Conservation (phyloP, 257 asterid species). For the Solanum lycopersicoides region DNA sequence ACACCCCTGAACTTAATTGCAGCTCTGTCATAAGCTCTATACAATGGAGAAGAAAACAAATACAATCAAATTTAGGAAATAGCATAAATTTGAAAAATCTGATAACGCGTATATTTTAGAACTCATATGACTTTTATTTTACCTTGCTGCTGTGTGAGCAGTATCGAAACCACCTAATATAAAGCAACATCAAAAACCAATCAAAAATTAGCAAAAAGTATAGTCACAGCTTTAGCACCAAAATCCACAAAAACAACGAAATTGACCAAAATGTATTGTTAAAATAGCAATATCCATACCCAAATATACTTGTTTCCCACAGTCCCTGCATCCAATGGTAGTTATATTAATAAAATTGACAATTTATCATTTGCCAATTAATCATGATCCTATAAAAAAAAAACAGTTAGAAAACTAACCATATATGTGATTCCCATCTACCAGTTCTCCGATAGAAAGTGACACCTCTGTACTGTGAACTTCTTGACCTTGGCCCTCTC, state of each 20-base stretch:
- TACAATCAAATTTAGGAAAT: neutral
- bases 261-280: neutral
- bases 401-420: slow-evolving; percentile 11
- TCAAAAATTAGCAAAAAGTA: neutral
- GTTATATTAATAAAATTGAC: neutral
- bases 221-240: neutral
- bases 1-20: slow-evolving; percentile 37
- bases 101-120: neutral
- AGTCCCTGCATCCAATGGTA: slow-evolving; percentile 36
- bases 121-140: neutral
- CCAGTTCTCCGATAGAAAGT: slow-evolving; percentile 66
- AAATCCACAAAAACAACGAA: neutral
- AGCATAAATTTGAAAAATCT: neutral
- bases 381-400: neutral
- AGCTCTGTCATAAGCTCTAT: slow-evolving; percentile 36
- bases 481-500: slow-evolving; percentile 49
- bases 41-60: neutral
- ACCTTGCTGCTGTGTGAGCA: slow-evolving; percentile 84
- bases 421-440: slow-evolving; percentile 66
- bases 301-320: slow-evolving; percentile 66
- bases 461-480: slow-evolving; percentile 60
- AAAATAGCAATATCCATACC: slow-evolving; percentile 23
- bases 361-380: neutral
- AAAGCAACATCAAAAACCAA: neutral
- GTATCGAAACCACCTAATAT: slow-evolving; percentile 82